Conservation (phyloP, 1,139 yeast genomes). For the Hemisphaericaspora subhashii region DNA sequence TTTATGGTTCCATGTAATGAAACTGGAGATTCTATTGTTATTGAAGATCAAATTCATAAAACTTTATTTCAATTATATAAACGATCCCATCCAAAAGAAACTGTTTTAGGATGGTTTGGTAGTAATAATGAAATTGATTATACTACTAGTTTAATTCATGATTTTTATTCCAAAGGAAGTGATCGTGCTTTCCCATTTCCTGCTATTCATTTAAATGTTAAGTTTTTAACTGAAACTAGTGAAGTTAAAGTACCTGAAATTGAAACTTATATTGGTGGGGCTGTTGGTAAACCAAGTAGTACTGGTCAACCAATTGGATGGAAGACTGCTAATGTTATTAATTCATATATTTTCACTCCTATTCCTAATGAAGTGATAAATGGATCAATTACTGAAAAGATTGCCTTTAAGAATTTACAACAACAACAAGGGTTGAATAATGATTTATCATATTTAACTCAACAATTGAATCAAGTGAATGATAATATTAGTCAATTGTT, state of each 20-base stretch:
- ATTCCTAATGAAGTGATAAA: slow-evolving; percentile 67
- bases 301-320: slow-evolving; percentile 50
- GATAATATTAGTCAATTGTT: slow-evolving; percentile 53
- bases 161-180: slow-evolving; percentile 70
- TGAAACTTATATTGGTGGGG: slow-evolving; percentile 73
- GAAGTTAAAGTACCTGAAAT: slow-evolving; percentile 45
- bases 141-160: slow-evolving; percentile 81
- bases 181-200: slow-evolving; percentile 76
- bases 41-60: slow-evolving; percentile 75
- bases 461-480: slow-evolving; percentile 56
- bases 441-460: slow-evolving; percentile 44
- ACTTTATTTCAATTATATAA: slow-evolving; percentile 71
- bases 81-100: slow-evolving; percentile 77
- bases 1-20: slow-evolving; percentile 84
- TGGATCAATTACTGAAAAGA: slow-evolving; percentile 57
- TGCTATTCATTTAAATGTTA: slow-evolving; percentile 72
- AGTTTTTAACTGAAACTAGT: slow-evolving; percentile 40
- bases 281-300: slow-evolving; percentile 57
- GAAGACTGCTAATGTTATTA: slow-evolving; percentile 32
- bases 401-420: slow-evolving; percentile 47
- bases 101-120: slow-evolving; percentile 88
- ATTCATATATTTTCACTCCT: slow-evolving; percentile 75
- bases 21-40: slow-evolving; percentile 70
- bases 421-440: slow-evolving; percentile 21
- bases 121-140: slow-evolving; percentile 64